Evolutionary conservation across 192 early-diverging fungal genomes (phyloP), one percentile per base, ranked within the genome.

Genomic region (Mortierella alpina): DNA sequence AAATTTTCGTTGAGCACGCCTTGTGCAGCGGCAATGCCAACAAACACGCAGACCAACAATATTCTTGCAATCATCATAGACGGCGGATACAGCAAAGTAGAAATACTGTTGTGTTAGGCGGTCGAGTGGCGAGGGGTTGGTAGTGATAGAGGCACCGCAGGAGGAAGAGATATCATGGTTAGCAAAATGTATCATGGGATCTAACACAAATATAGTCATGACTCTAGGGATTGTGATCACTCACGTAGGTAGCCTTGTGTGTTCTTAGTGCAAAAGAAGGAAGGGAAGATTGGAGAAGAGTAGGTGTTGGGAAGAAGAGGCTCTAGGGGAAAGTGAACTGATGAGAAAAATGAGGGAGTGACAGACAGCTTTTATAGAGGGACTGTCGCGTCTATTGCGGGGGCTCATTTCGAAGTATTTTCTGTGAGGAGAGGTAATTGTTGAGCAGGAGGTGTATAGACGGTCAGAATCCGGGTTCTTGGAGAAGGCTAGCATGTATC

Each of bases 1-100:
- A 68, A 58, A 59, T 68, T 68, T 59, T 68, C 66, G 66, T 68
- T 68, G 56, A 48, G 22, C n/a, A 68, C 55, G 66, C 66, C 66
- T 68, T 68, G 66, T 46, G 56, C 66, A 49, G 66, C 66, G 41
- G 56, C 55, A 68, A 68, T 18, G 56, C 66, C 66, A 58, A 68
- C 46, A 44, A 68, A 68, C 56, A 68, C 5, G 66, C 53, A 68
- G 66, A 49, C 66, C 66, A 68, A 39, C 47, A 68, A 6, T 48
- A 68, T 49, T 68, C 55, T 68, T 59, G 66, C 44, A 49, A 68
- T 22, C 66, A 68, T 68, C 56, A 49, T 49, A 45, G 66, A 68
- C 46, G 45, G 53, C 17, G 48, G 66, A 45, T 68, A 47, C 45
- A 68, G 66, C 23, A 68, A 68, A 68, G 55, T 41, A n/a, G 49